Evolutionary conservation across 495 filamentous ascomycete species (phyloP).

Genomic region (Pyrenula massariospora): DNA sequence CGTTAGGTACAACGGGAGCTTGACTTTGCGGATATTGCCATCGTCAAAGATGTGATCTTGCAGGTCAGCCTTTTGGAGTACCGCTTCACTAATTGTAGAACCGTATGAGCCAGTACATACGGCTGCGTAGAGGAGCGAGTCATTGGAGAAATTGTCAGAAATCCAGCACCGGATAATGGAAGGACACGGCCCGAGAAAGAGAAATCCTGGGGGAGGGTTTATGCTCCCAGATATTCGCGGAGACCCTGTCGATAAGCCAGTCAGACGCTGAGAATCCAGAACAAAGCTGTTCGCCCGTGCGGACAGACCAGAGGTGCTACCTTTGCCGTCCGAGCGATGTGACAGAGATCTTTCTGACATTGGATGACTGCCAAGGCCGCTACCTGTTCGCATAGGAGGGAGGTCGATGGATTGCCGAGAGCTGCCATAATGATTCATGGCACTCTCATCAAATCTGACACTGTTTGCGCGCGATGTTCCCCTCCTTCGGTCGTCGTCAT

Average conservation of each 20-base stretch:
- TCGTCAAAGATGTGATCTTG: slow-evolving; percentile 53
- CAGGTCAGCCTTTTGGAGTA: slow-evolving; percentile 62
- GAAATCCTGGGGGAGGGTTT: slow-evolving; percentile 70
- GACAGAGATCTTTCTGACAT: slow-evolving; percentile 84
- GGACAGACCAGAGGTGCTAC: slow-evolving; percentile 81
- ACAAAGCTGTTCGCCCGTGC: slow-evolving; percentile 76
- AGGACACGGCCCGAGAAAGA: slow-evolving; percentile 74
- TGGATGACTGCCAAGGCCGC: slow-evolving; percentile 68
- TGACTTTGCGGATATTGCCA: slow-evolving; percentile 53
- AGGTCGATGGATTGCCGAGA: slow-evolving; percentile 71
- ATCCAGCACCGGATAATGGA: slow-evolving; percentile 96
- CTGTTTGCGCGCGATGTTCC: slow-evolving; percentile 93
- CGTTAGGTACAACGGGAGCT: slow-evolving; percentile 73
- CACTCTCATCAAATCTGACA: slow-evolving; percentile 97
- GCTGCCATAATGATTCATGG: slow-evolving; percentile 60
- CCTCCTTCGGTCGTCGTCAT: slow-evolving; percentile 83
- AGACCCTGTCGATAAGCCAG: slow-evolving; percentile 50
- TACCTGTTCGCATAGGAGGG: slow-evolving; percentile 63
- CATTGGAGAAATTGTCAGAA: slow-evolving; percentile 72
- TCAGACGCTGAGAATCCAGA: slow-evolving; percentile 58
- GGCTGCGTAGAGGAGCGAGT: slow-evolving; percentile 78
- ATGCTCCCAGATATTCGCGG: slow-evolving; percentile 38
- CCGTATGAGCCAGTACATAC: slow-evolving; percentile 85
- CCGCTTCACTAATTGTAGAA: slow-evolving; percentile 60
- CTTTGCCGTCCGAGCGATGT: slow-evolving; percentile 92